phyloP scores from a whole-genome alignment of 805 yeast species.

The Barnettozyma pratensis region DNA sequence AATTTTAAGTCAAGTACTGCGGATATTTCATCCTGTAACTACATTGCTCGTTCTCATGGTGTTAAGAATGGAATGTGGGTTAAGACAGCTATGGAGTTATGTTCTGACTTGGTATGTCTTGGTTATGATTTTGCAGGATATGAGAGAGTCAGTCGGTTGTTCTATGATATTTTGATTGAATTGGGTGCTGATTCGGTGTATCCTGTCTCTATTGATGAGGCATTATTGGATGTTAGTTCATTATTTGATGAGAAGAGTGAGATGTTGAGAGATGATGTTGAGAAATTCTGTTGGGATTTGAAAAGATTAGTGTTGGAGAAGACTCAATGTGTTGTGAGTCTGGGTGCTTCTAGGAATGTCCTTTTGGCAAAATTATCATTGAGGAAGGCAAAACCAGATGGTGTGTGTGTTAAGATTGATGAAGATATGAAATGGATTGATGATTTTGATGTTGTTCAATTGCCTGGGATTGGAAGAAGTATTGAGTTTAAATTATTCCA shows the following conservation, averaged over 20 bases:
- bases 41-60: conserved; percentile 75
- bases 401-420: conserved; percentile 25
- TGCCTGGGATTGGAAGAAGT: conserved; percentile 60
- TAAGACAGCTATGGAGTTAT: conserved; percentile 51
- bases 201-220: conserved; percentile 93
- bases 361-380: conserved; percentile 74
- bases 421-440: conserved; percentile 2
- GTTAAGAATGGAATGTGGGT: conserved; percentile 91
- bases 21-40: conserved; percentile 90
- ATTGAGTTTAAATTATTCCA: conserved; percentile 34
- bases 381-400: conserved; percentile 76
- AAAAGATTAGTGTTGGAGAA: conserved; percentile 34
- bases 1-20: conserved; percentile 39
- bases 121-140: conserved; percentile 74
- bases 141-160: conserved; percentile 54
- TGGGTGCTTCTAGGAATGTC: conserved; percentile 74
- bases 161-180: conserved; percentile 55
- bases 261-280: conserved; percentile 16
- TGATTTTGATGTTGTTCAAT: not conserved
- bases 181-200: conserved; percentile 34
- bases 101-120: conserved; percentile 61
- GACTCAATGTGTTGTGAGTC: conserved; percentile 67
- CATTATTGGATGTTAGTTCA: conserved; percentile 60
- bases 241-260: conserved; percentile 22
- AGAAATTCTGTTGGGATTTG: conserved; percentile 22